Evolutionary conservation across 257 asterid genomes (phyloP), one percentile per base, ranked within the genome.

Genomic region (Thymus mandschuricus): DNA sequence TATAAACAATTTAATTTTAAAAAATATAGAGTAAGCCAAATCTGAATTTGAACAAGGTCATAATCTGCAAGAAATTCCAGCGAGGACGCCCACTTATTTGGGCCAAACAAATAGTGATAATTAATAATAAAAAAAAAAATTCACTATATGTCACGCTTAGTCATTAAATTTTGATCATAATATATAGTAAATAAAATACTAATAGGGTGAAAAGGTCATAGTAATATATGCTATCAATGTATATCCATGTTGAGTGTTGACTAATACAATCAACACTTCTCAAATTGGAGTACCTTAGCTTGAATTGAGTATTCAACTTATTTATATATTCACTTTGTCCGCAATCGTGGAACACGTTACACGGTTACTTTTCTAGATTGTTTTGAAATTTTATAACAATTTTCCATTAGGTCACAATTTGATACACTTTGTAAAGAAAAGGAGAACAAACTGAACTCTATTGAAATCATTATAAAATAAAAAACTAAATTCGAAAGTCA

Each of bases 1-100:
- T 7, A 51, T 15, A 33, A 70, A 60, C 12, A 48, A 44, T 46
- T 34, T 45, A 70, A 70, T 55, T 8, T 21, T 21, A 21, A 59
- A n/a, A 60, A 1, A 45, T 59, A 45, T 46, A 68, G 21, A 21
- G 44, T 45, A 5, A 64, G 30, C 51, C 34, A 64, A 28, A 28
- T 46, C 6, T 45, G 58, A 63, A 45, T 64, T 33, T 31, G 29
- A 38, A 62, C 67, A 62, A 21, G 51, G 30, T 38, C 51, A 9
- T 35, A 41, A 62, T 43, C 43, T 15, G 68, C 29, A 43, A 63
- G 15, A 63, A 63, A 28, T 11, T 5, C 10, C 48, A 43, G 48
- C 48, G 40, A 35, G 40, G 40, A 35, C 40, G 40, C 49, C 60
- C 60, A 21, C 60, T 34, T n/a, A 50, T 33, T 66, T 57, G 62